Percentiles rank a stretch among this genome's conserved stretches.
phyloP scores from a whole-genome alignment of 495 filamentous ascomycete genomes.

The Clohesyomyces aquaticus region DNA sequence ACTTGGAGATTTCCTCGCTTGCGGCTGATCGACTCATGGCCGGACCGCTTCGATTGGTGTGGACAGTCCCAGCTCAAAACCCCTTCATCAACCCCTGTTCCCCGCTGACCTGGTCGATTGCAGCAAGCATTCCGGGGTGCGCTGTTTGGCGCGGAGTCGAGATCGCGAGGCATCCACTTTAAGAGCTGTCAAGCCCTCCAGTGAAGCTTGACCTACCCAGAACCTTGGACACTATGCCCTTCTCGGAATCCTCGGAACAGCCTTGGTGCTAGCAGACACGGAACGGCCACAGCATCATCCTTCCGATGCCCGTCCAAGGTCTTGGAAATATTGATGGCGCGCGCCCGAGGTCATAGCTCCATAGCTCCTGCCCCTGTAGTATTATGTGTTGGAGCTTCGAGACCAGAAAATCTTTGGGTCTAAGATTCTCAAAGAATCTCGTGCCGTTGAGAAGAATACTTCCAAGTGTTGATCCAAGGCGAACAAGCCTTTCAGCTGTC shows the following conservation, averaged over 20 bases:
- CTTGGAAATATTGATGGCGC: slow-evolving; percentile 32
- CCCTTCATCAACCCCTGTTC: no score
- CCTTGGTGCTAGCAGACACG: background rate
- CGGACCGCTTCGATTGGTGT: no score
- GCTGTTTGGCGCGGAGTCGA: background rate
- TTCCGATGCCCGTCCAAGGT: slow-evolving; percentile 3
- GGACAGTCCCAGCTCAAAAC: no score
- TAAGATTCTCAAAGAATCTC: slow-evolving; percentile 1
- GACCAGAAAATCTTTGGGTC: background rate
- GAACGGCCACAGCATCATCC: background rate
- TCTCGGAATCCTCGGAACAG: background rate
- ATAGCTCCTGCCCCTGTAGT: background rate
- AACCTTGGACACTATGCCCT: background rate
- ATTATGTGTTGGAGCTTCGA: slow-evolving; percentile 1
- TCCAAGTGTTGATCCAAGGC: background rate
- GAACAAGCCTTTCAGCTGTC: background rate
- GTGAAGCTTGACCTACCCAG: background rate
- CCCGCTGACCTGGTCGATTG: no score
- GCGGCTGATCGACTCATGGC: background rate
- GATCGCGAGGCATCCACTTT: background rate
- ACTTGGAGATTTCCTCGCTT: background rate
- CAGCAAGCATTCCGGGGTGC: no score
- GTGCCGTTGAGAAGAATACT: background rate
- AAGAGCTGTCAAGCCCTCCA: no score
- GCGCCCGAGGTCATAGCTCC: background rate